Conservation (phyloP, 116 monocot species). For the Papilionanthe hybrid region DNA sequence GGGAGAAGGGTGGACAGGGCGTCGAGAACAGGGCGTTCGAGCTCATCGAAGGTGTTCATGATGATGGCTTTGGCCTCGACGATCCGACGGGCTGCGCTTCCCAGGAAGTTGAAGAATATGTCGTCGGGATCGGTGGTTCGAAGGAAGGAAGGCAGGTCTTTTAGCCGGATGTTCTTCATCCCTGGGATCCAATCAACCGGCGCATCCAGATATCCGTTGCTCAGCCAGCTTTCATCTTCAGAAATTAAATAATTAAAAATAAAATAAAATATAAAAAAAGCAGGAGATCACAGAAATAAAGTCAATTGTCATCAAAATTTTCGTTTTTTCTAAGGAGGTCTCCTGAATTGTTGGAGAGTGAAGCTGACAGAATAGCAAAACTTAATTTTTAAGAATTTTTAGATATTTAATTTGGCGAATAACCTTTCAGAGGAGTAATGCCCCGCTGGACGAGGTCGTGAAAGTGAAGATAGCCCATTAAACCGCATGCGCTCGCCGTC, state of each 20-base stretch:
- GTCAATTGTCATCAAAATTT: too few species aligned
- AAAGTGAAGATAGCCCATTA: conserved; percentile 15
- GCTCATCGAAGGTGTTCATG: conserved; percentile 15
- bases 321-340: too few species aligned
- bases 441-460: conserved; percentile 5
- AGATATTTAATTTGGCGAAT: too few species aligned
- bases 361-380: too few species aligned
- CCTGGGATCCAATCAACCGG: conserved; percentile 17
- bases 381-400: too few species aligned
- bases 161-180: conserved; percentile 14
- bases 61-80: conserved; percentile 5
- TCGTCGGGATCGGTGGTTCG: conserved; percentile 18
- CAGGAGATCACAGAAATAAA: too few species aligned
- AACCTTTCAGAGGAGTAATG: conserved; percentile 17
- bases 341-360: too few species aligned
- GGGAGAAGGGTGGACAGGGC: conserved; percentile 1
- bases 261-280: neutral
- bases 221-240: conserved; percentile 6
- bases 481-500: conserved; percentile 18
- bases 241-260: neutral
- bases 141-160: conserved; percentile 12
- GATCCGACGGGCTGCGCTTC: neutral
- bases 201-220: conserved; percentile 17
- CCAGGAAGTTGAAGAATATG: conserved; percentile 10
- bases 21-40: conserved; percentile 4